Conservation (phyloP, 768 basidiomycete genomes). For the Mycena amicta region DNA sequence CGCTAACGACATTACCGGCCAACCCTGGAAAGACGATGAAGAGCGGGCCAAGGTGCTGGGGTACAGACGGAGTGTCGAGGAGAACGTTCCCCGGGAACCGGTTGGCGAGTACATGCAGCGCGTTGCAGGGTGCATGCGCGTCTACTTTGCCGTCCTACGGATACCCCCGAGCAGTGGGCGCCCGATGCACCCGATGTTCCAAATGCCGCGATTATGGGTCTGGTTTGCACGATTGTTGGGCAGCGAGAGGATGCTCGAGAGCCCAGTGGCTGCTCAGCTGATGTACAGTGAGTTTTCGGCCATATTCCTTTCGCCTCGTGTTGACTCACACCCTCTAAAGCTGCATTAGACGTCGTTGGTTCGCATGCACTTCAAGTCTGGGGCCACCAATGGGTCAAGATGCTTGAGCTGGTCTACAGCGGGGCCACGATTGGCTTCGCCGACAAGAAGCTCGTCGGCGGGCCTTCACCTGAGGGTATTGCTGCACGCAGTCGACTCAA, state of each 20-base stretch:
- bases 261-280: constrained; percentile 65
- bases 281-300: constrained; percentile 74
- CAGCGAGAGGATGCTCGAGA: constrained; percentile 52
- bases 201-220: constrained; percentile 66
- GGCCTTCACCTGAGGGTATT: constrained; percentile 58
- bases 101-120: constrained; percentile 64
- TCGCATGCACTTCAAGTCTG: constrained; percentile 59
- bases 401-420: constrained; percentile 66
- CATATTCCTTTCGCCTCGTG: no score
- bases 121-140: constrained; percentile 77
- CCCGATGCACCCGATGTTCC: constrained; percentile 57
- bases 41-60: constrained; percentile 57
- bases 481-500: constrained; percentile 66
- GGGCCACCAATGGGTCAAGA: constrained; percentile 81
- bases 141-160: constrained; percentile 79
- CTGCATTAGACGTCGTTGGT: constrained; percentile 73
- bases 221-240: constrained; percentile 69
- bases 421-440: constrained; percentile 58
- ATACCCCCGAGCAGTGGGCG: constrained; percentile 35
- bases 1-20: constrained; percentile 49
- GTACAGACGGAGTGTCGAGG: constrained; percentile 44
- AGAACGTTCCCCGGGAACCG: constrained; percentile 53
- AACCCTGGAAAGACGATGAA: constrained; percentile 43
- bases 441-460: constrained; percentile 54
- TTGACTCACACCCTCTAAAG: no score